Conservation (phyloP, 306 rosid species). For the Canavalia gladiata region DNA sequence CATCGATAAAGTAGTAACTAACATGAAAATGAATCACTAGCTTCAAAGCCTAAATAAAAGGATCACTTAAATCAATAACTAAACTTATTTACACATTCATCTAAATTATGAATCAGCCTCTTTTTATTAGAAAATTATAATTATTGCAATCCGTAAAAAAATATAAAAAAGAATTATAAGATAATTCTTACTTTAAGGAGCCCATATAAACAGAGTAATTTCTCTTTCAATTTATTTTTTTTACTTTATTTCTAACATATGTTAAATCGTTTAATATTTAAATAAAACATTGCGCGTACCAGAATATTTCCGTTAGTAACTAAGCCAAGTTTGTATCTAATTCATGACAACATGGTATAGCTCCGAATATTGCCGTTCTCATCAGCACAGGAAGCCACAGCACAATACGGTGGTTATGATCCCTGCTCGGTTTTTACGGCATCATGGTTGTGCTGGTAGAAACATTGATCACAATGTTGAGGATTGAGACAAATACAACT, state of each 20-base stretch:
- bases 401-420: not conserved
- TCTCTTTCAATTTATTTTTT: too few species aligned
- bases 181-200: too few species aligned
- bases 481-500: not conserved
- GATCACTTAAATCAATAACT: too few species aligned
- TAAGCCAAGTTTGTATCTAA: not conserved
- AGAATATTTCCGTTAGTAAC: constrained; percentile 14
- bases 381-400: not conserved
- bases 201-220: too few species aligned
- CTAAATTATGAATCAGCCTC: too few species aligned
- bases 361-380: constrained; percentile 16
- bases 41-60: too few species aligned
- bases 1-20: too few species aligned
- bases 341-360: not conserved
- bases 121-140: too few species aligned
- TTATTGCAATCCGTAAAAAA: too few species aligned
- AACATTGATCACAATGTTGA: constrained; percentile 20
- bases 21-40: too few species aligned
- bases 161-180: too few species aligned
- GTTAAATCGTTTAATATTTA: not conserved
- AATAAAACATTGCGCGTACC: not conserved
- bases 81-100: too few species aligned
- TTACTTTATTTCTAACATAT: not conserved
- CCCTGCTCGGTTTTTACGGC: not conserved
- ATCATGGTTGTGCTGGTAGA: not conserved